Evolutionary conservation across 306 rosid genomes (phyloP), one percentile per base, ranked within the genome.

Genomic region (Vigna mungo): DNA sequence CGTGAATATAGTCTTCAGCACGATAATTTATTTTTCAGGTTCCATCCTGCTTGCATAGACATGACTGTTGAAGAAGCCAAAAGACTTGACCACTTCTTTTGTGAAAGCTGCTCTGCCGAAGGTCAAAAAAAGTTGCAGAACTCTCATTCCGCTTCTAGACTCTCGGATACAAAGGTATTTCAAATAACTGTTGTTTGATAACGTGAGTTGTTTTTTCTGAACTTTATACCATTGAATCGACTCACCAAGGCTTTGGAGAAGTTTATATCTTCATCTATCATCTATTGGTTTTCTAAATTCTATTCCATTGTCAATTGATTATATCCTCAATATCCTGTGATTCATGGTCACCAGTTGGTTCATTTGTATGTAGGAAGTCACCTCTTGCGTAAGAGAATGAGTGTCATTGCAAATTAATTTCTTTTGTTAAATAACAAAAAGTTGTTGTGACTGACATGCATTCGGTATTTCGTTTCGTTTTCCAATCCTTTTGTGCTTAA

Each of bases 11-110:
- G 56, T 84, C 66, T 85, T 87, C 74, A 80, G 68, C 89, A 78
- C 80, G 70, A 71, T 81, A 58, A 80, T 85, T 86, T 83, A 68
- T 84, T 90, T 81, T 95, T 82, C 92, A 96, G 99, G 99, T 96
- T 96, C 83, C 99, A 96, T 83, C 99, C 99, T 86, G 90, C 91
- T 81, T 96, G 99, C 88, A 91, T 96, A 89, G 97, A 96, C 91
- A 96, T 96, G 99, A 88, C 91, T 64, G 88, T 82, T 56, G 96
- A 96, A 87, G 98, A 96, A 85, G 98, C 99, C 46, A 77, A 90
- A 78, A 84, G 93, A 84, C 93, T 96, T 21, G 98, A 96, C 56
- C 91, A 89, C 86, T 96, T 96, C 87, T 96, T 82, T 73, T 96
- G 99, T 78, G 99, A 92, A 86, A 68, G 83, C 72, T 95, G 99